Evolutionary conservation across 106 monocot species (phyloP).

Genomic region (Acanthochlamys bracteata): DNA sequence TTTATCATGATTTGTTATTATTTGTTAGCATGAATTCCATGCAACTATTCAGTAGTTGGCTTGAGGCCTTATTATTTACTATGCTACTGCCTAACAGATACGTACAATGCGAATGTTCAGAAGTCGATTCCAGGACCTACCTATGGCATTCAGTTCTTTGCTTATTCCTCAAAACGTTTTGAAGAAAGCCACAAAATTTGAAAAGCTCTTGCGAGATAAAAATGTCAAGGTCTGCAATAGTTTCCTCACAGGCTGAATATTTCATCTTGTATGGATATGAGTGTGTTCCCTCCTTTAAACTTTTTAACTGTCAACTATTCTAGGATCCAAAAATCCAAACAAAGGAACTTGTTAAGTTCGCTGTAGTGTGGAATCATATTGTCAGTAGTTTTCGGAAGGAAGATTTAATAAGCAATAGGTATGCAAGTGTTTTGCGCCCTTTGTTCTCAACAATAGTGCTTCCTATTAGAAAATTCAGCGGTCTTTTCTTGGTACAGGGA

Average conservation of each 20-base stretch:
- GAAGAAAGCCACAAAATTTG: background rate
- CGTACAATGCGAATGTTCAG: conserved; percentile 76
- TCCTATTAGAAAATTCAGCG: no score
- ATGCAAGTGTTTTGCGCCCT: no score
- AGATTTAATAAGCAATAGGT: conserved; percentile 77
- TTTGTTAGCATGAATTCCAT: no score
- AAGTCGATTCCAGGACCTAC: conserved; percentile 54
- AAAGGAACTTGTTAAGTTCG: conserved; percentile 45
- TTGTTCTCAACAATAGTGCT: no score
- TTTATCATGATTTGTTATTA: background rate
- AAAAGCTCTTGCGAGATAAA: conserved; percentile 31
- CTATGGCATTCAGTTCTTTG: conserved; percentile 44
- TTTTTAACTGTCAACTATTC: conserved; percentile 3
- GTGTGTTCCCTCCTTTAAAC: background rate
- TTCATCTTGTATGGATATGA: background rate
- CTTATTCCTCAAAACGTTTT: conserved; percentile 30
- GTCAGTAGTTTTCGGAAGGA: conserved; percentile 51
- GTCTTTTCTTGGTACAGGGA: conserved; percentile 23
- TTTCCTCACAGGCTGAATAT: background rate
- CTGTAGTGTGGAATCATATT: conserved; percentile 69
- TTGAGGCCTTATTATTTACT: no score
- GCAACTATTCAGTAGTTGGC: no score
- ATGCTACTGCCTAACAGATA: conserved; percentile 30
- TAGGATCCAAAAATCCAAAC: conserved; percentile 35
- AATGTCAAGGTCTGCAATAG: conserved; percentile 35